Conservation (phyloP, 139 green algal genomes). For the Chlamydomonas schloesseri region DNA sequence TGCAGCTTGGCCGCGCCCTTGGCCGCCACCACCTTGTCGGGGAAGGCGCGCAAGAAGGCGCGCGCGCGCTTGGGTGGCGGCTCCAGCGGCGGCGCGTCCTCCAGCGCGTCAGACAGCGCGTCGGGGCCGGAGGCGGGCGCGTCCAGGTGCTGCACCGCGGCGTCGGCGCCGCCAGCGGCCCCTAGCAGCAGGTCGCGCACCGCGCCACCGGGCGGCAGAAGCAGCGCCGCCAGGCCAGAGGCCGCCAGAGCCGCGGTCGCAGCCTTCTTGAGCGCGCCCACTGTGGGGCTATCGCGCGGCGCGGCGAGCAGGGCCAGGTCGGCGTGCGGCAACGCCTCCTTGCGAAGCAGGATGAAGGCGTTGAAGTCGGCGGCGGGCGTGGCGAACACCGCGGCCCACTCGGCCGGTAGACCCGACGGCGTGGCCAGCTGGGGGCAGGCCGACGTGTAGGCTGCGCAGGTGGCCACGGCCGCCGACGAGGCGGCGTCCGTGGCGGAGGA, state of each 20-base stretch:
- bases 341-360: conserved; percentile 67
- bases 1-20: conserved; percentile 55
- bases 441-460: background rate
- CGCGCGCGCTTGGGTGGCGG: conserved; percentile 53
- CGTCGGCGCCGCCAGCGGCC: background rate
- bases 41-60: conserved; percentile 62
- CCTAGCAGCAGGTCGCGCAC: conserved; percentile 10
- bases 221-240: background rate
- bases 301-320: conserved; percentile 7
- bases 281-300: background rate
- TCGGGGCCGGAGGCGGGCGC: conserved; percentile 20
- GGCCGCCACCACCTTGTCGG: conserved; percentile 53
- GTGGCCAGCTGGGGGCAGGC: background rate
- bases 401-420: background rate
- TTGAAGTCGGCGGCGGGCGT: conserved; percentile 70
- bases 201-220: conserved; percentile 3
- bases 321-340: conserved; percentile 67
- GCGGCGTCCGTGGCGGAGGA: too few relatives aligned
- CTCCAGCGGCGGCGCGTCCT: background rate
- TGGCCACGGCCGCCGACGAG: background rate
- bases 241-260: background rate
- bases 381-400: conserved; percentile 49
- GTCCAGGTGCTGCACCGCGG: background rate
- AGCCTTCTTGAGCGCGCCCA: background rate
- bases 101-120: conserved; percentile 32